Base-by-base conservation (phyloP, 257 asterid species). In the Salvia miltiorrhiza region DNA sequence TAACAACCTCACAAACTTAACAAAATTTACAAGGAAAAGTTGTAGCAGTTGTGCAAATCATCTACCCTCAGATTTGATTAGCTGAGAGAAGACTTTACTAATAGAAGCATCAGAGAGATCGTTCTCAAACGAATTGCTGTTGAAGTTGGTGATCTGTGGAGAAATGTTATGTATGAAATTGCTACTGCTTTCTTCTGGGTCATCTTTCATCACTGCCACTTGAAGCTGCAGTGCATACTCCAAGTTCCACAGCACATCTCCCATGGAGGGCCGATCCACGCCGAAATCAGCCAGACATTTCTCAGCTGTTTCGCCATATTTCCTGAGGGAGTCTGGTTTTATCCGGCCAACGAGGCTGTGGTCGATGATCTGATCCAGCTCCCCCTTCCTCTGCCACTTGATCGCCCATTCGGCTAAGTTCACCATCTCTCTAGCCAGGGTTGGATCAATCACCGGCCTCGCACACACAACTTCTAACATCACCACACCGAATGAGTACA, bases 331-430 rank as follows among this genome's bases (percentile, higher is more conserved):
- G 26, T 86, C 92, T 2, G 93, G 82, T 68, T 83, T 88, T 21
- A 90, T 77, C 52, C 80, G 76, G 16, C 94, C 95, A 0, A 11
- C 79, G 28, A 90, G 88, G 26, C 69, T 75, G 7, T 85, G 75
- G 35, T 90, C 97, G 12, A 88, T 81, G 24, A 88, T 82, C 58
- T 79, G 82, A 14, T 88, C 92, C 35, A 90, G 82, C 73, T 79
- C 85, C n/a, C 95, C 97, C 75, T 81, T 83, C 79, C 83, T 79
- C 71, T 84, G 89, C 91, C 88, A 86, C 69, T 79, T 88, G 86
- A 90, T 81, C 0, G 88, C 97, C 97, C 94, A 90, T 67, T 90
- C 97, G 6, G 94, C 97, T 60, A 90, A 75, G 78, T 88, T 90
- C 24, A 88, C 97, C 93, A 80, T 86, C 65, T 90, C 95, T n/a